Percentiles rank a stretch among this genome's conserved stretches.
phyloP scores from a whole-genome alignment of 768 basidiomycete species.

The Termitomyces sp. region DNA sequence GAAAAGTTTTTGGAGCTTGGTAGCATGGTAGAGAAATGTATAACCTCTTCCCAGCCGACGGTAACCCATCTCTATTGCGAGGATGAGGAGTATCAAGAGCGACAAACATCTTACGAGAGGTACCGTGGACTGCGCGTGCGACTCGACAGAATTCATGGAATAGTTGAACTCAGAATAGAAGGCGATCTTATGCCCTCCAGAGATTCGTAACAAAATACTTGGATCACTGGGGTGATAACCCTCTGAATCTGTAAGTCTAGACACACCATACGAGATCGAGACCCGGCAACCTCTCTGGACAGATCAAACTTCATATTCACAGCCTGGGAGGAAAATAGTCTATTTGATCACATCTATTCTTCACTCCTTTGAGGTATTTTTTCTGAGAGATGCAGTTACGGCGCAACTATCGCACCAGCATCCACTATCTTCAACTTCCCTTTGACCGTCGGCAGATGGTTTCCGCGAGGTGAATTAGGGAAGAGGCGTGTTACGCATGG shows the following conservation, averaged over 20 bases:
- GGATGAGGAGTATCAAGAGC: not conserved
- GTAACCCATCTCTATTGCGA: not conserved
- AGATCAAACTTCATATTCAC: conserved; percentile 67
- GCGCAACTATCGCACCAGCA: conserved; percentile 64
- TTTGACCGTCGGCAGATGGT: conserved; percentile 51
- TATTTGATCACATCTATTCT: conserved; percentile 69
- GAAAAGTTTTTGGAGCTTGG: conserved; percentile 72
- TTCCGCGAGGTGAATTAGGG: conserved; percentile 59
- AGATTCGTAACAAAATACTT: conserved; percentile 67
- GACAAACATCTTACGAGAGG: conserved; percentile 46
- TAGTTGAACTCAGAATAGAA: conserved; percentile 71
- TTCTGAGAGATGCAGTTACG: conserved; percentile 51
- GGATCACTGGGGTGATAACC: conserved; percentile 61
- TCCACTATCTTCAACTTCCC: conserved; percentile 69
- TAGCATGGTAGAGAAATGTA: conserved; percentile 66
- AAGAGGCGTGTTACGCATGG: conserved; percentile 66
- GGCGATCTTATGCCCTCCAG: conserved; percentile 65
- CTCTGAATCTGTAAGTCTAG: conserved; percentile 56
- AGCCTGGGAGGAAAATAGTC: conserved; percentile 70
- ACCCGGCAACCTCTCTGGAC: conserved; percentile 68
- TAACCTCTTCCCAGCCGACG: conserved; percentile 72
- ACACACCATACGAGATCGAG: conserved; percentile 68
- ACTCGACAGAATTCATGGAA: conserved; percentile 61
- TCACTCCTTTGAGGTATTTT: conserved; percentile 55
- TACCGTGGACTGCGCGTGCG: conserved; percentile 63